phyloP scores from a whole-genome alignment of 345 rosid genomes.

The Syzygium aqueum region DNA sequence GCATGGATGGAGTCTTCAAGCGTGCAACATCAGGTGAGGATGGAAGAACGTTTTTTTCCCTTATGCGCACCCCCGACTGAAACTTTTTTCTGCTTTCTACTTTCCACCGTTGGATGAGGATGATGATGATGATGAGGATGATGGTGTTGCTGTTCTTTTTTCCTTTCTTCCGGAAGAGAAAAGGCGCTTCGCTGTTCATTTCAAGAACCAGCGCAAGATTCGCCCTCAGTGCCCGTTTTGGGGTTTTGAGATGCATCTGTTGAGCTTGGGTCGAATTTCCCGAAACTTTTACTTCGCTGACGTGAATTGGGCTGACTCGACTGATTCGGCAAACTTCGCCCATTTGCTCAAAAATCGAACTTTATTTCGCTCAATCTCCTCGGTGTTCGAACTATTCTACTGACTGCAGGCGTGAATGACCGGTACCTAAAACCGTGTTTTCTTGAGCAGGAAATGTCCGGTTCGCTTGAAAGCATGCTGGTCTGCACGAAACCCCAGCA shows the following conservation, averaged over 20 bases:
- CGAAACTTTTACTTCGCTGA: neutral
- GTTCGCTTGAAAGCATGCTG: constrained; percentile 61
- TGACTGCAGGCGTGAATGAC: neutral
- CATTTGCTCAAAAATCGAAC: neutral
- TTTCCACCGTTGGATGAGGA: too few species aligned
- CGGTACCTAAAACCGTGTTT: neutral
- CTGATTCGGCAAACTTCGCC: neutral
- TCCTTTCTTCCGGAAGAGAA: neutral
- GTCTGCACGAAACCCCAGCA: constrained; percentile 37
- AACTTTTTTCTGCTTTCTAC: neutral
- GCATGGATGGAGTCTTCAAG: constrained; percentile 1
- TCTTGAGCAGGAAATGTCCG: constrained; percentile 37
- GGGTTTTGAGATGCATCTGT: neutral
- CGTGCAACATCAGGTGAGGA: neutral
- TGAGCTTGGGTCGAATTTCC: neutral
- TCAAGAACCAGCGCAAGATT: neutral
- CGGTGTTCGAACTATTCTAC: neutral
- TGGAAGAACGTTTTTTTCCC: neutral
- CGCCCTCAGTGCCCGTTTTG: neutral
- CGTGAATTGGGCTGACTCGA: neutral
- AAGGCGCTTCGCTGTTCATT: neutral
- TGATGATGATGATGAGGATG: neutral
- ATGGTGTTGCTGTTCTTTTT: neutral
- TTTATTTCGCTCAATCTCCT: neutral
- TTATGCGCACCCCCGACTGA: neutral